phyloP scores from a whole-genome alignment of 805 yeast species.

The Aciculoconidium aculeatum region DNA sequence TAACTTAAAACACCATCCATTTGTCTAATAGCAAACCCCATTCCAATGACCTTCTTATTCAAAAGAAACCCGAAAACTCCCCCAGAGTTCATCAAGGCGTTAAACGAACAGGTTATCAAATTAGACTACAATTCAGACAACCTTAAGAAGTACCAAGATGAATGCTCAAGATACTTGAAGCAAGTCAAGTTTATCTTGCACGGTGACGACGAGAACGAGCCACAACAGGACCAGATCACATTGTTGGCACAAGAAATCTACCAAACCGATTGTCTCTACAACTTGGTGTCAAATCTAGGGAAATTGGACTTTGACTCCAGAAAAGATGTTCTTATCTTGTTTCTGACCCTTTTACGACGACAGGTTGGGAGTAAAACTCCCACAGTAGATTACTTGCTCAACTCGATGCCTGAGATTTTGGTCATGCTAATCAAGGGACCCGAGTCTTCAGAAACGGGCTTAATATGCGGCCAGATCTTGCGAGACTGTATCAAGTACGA shows the following conservation, averaged over 20 bases:
- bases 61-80: conserved; percentile 89
- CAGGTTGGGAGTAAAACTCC: conserved; percentile 74
- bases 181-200: conserved; percentile 62
- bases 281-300: conserved; percentile 53
- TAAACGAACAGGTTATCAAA: conserved; percentile 68
- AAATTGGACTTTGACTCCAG: conserved; percentile 84
- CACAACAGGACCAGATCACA: conserved; percentile 68
- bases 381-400: conserved; percentile 75
- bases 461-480: conserved; percentile 70
- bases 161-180: conserved; percentile 55
- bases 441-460: conserved; percentile 65
- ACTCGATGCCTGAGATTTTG: conserved; percentile 58
- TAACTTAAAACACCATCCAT: too few species aligned
- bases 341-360: conserved; percentile 71
- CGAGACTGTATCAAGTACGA: conserved; percentile 84
- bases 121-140: conserved; percentile 43
- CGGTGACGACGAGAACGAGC: conserved; percentile 62
- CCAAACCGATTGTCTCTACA: conserved; percentile 59
- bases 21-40: too few species aligned
- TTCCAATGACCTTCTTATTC: conserved; percentile 90
- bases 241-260: conserved; percentile 77
- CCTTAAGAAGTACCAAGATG: conserved; percentile 58
- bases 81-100: conserved; percentile 68
- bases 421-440: conserved; percentile 62
- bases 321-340: conserved; percentile 71